Percentiles rank a stretch among this genome's conserved stretches.
Conservation (phyloP, 495 filamentous ascomycete genomes). For the Alectoria sarmentosa region DNA sequence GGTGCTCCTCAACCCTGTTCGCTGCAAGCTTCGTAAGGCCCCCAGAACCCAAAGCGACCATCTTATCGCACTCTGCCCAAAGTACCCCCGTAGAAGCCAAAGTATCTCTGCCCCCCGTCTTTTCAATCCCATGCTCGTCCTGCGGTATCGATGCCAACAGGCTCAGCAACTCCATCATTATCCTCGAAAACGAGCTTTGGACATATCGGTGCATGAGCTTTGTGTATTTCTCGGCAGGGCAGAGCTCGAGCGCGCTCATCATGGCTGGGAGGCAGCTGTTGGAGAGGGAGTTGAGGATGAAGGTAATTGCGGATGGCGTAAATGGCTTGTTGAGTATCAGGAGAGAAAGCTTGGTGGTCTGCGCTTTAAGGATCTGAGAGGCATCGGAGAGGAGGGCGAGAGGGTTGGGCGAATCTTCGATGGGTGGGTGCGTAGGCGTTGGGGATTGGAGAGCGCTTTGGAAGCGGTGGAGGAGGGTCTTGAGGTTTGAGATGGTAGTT, state of each 20-base stretch:
- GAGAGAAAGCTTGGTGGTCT: slow-evolving; percentile 79
- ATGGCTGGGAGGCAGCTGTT: slow-evolving; percentile 62
- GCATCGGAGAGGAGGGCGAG: slow-evolving; percentile 59
- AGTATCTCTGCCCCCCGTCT: slow-evolving; percentile 27
- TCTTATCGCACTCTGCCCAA: slow-evolving; percentile 63
- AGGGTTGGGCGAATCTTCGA: slow-evolving; percentile 38
- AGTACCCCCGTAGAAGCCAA: slow-evolving; percentile 37
- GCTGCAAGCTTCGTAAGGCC: slow-evolving; percentile 58
- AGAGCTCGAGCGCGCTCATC: slow-evolving; percentile 59
- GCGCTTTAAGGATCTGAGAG: slow-evolving; percentile 62
- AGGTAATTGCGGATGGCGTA: slow-evolving; percentile 63
- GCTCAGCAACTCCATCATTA: slow-evolving; percentile 37
- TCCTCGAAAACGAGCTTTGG: slow-evolving; percentile 28
- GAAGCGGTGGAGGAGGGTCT: slow-evolving; percentile 25
- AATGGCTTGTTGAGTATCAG: slow-evolving; percentile 79
- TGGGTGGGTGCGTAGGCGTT: slow-evolving; percentile 11
- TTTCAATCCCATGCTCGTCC: slow-evolving; percentile 26
- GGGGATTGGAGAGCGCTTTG: slow-evolving; percentile 31
- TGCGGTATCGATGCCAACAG: slow-evolving; percentile 28
- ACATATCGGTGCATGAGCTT: slow-evolving; percentile 50
- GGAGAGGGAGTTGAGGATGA: slow-evolving; percentile 58
- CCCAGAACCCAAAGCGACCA: slow-evolving; percentile 52
- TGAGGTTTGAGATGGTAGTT: slow-evolving; percentile 6
- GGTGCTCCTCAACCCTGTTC: slow-evolving; percentile 55
- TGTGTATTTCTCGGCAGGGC: slow-evolving; percentile 51